Conservation (phyloP, 768 basidiomycete genomes). For the Mycena crocata region DNA sequence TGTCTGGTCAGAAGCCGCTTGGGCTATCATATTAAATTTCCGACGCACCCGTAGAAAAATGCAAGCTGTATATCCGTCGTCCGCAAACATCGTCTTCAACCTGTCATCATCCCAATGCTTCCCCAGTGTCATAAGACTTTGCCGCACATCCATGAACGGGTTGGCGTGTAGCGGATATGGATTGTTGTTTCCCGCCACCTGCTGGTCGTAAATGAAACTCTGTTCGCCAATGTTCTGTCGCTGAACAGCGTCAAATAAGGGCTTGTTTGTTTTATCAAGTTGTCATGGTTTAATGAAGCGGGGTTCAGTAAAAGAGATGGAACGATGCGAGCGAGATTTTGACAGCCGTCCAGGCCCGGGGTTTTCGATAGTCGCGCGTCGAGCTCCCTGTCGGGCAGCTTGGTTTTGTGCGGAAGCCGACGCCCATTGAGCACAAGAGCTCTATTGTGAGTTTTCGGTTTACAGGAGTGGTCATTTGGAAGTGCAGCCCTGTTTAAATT, state of each 20-base stretch:
- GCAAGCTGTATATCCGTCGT: conserved; percentile 13
- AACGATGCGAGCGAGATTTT: conserved; percentile 27
- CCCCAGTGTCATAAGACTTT: conserved; percentile 24
- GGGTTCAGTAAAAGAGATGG: conserved; percentile 18
- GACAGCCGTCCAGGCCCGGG: conserved; percentile 24
- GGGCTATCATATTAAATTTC: background rate
- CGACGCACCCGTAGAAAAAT: conserved; percentile 27
- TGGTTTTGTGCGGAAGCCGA: conserved; percentile 26
- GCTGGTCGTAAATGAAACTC: conserved; percentile 3
- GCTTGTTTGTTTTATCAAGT: background rate
- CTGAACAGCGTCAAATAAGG: conserved; percentile 5
- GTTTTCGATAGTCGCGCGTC: conserved; percentile 29
- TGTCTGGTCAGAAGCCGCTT: background rate
- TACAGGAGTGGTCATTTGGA: background rate
- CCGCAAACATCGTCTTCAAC: background rate
- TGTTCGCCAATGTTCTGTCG: conserved; percentile 20
- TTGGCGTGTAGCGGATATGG: conserved; percentile 20
- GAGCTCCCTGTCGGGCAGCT: conserved; percentile 26
- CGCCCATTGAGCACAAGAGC: background rate
- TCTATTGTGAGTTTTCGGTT: background rate
- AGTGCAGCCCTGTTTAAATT: too few relatives aligned
- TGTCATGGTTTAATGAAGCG: conserved; percentile 9
- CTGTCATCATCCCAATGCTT: background rate
- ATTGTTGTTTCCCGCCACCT: background rate
- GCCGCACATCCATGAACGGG: conserved; percentile 22